Conservation (phyloP, 495 filamentous ascomycete species). For the Letharia lupina region DNA sequence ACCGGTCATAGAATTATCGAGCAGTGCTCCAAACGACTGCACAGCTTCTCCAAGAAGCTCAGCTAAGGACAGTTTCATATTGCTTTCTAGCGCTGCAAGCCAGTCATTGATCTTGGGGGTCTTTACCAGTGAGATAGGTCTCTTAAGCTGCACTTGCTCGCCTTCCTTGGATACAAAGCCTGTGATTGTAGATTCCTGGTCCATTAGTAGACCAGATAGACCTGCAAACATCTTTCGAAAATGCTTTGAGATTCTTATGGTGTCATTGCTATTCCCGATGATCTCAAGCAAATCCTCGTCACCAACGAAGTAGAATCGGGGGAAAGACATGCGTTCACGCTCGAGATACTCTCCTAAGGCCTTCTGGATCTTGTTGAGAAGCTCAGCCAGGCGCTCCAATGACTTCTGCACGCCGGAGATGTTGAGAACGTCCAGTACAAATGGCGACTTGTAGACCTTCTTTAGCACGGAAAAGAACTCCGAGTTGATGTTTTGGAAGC, state of each 20-base stretch:
- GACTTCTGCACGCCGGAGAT: slow-evolving; percentile 95
- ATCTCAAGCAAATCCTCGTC: slow-evolving; percentile 99
- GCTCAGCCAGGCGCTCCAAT: slow-evolving; percentile 82
- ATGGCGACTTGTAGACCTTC: slow-evolving; percentile 91
- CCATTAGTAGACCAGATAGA: slow-evolving; percentile 78
- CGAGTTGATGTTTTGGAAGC: slow-evolving; percentile 98
- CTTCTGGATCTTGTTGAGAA: slow-evolving; percentile 99
- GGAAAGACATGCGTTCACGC: slow-evolving; percentile 92
- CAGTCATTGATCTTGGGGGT: slow-evolving; percentile 97
- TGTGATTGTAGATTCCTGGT: slow-evolving; percentile 79
- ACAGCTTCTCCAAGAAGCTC: slow-evolving; percentile 83
- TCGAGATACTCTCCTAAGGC: slow-evolving; percentile 97
- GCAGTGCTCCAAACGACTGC: slow-evolving; percentile 53
- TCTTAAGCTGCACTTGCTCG: slow-evolving; percentile 79
- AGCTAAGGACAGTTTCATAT: slow-evolving; percentile 89
- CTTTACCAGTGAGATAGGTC: slow-evolving; percentile 82
- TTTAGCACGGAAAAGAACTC: slow-evolving; percentile 98
- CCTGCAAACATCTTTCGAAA: slow-evolving; percentile 99
- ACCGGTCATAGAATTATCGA: slow-evolving; percentile 57
- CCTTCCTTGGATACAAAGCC: slow-evolving; percentile 95
- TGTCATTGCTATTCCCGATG: slow-evolving; percentile 98
- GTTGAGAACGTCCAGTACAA: slow-evolving; percentile 87
- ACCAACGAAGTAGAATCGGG: slow-evolving; percentile 97
- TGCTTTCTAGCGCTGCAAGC: slow-evolving; percentile 80
- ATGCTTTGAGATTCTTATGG: slow-evolving; percentile 89